Conservation (phyloP, 371 early-diverging fungal genomes). For the Lichtheimia ornata region DNA sequence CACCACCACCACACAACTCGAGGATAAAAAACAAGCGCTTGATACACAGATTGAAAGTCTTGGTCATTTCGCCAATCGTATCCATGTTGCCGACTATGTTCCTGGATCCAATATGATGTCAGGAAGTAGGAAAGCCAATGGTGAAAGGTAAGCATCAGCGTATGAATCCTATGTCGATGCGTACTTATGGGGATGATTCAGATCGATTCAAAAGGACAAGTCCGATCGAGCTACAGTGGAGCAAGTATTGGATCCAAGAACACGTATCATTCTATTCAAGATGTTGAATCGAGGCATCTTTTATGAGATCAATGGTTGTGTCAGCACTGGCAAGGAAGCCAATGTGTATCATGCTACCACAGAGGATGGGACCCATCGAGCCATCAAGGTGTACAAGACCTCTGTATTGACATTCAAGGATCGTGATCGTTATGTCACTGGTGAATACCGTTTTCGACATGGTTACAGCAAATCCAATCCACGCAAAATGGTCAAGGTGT, state of each 20-base stretch:
- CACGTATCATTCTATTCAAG: constrained; percentile 96
- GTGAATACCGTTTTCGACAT: constrained; percentile 96
- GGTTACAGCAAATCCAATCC: constrained; percentile 97
- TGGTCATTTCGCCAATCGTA: constrained; percentile 62
- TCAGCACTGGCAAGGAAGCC: constrained; percentile 99
- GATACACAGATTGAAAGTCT: constrained; percentile 62
- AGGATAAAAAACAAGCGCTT: constrained; percentile 34
- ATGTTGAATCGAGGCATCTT: constrained; percentile 90
- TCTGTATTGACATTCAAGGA: constrained; percentile 98
- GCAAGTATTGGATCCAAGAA: constrained; percentile 98
- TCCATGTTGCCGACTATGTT: constrained; percentile 58
- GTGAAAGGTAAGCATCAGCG: constrained; percentile 58
- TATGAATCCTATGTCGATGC: neutral
- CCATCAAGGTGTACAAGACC: constrained; percentile 99
- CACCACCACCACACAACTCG: constrained; percentile 24
- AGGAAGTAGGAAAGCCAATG: constrained; percentile 81
- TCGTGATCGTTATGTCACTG: constrained; percentile 97
- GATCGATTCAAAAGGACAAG: constrained; percentile 76
- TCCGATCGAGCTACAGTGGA: constrained; percentile 97
- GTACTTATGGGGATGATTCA: constrained; percentile 6
- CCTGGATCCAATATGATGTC: constrained; percentile 37
- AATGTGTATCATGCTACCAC: constrained; percentile 97
- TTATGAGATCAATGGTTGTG: constrained; percentile 95
- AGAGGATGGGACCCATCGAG: constrained; percentile 82
- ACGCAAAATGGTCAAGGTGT: constrained; percentile 98